Base-by-base conservation (phyloP, 768 basidiomycete species). In the Ramaria sp. region DNA sequence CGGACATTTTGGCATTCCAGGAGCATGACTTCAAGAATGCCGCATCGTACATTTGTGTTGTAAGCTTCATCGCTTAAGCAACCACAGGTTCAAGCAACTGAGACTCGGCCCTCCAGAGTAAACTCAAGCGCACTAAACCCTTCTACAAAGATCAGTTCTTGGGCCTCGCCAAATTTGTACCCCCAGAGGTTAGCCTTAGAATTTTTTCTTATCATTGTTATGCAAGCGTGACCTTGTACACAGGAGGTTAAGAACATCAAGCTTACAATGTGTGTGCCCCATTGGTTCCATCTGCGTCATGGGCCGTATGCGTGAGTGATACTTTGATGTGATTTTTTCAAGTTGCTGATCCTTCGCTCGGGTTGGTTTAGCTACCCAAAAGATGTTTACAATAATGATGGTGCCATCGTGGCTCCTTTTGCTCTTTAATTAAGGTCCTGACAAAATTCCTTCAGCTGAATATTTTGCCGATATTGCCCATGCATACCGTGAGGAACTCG, bases 241-340 rank as follows among this genome's bases (percentile, higher is more conserved):
- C 50, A 81, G 78, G 82, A 85, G 61, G 78, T 83, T 56, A 74
- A 74, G 61, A 71, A 74, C 61, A 75, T 88, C 65, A 88, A 90
- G 65, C 61, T 88, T 56, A 87, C 82, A 13, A 70, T 85, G 66
- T 82, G 79, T 56, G 78, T 83, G 0, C 85, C 85, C 3, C 79
- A 80, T 34, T 84, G 83, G 81, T 82, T 78, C 64, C 82, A 83
- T 63, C 76, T 83, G 27, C 76, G 79, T 24, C 81, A 82, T 62
- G 83, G 83, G 48, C 73, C 71, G 8, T 78, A 79, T 57, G 78
- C 79, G 5, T 82, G 80, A 61, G 77, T 78, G 32, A 34, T 34
- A 34, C 32, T n/a, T 41, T n/a, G 18, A 6, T 7, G 13, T n/a
- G 20, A 4, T 41, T 41, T 22, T n/a, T 10, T 13, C 13, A 9